Base-by-base conservation (phyloP, 208 protist genomes). In the Leishmania mexicana region DNA sequence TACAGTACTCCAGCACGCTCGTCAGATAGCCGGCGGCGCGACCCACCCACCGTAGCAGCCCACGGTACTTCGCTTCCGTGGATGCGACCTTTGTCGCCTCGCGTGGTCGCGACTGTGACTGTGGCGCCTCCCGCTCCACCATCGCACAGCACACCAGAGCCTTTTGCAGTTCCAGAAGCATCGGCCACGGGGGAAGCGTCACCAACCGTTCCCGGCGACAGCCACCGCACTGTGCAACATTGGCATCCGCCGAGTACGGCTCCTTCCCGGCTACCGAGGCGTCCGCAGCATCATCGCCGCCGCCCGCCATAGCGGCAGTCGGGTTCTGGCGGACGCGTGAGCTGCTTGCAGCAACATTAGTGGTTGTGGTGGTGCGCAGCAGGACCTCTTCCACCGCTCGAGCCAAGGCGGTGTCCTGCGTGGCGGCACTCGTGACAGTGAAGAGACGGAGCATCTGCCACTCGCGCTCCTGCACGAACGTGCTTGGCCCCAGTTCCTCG, bases 401-500 rank as follows among this genome's bases (percentile, higher is more conserved):
- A 40, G 80, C 78, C 65, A 96, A 78, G 0, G 80, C 74, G 3
- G 65, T 70, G 60, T 87, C 83, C 3, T 67, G 75, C 8, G 76
- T 73, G 19, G 79, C 47, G 4, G 78, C 54, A 35, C 71, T 74
- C 4, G 87, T 85, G 40, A 87, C 79, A 1, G 87, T 93, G 87
- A 87, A 85, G 57, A 96, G 83, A 1, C 91, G 91, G 81, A 95
- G 78, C 28, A 88, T 83, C 81, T 96, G 88, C 89, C 88, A 94
- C 75, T 94, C 85, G 10, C 84, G 79, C 73, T 75, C 79, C 77
- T 54, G 40, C 49, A 75, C 60, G 38, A 64, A 78, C 21, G 47
- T 24, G 10, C 0, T 57, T n/a, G 64, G 73, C 0, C 49, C 70
- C 24, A 88, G 83, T 57, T 88, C 83, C 28, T 82, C 76, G 1